A percentile compares a stretch with the other conserved stretches of the same genome.
These are phyloP conservation scores for Aspergillus floridensis DNA, from an alignment of 2,329 filamentous ascomycete species.

Conservation along the genomic window DNA sequence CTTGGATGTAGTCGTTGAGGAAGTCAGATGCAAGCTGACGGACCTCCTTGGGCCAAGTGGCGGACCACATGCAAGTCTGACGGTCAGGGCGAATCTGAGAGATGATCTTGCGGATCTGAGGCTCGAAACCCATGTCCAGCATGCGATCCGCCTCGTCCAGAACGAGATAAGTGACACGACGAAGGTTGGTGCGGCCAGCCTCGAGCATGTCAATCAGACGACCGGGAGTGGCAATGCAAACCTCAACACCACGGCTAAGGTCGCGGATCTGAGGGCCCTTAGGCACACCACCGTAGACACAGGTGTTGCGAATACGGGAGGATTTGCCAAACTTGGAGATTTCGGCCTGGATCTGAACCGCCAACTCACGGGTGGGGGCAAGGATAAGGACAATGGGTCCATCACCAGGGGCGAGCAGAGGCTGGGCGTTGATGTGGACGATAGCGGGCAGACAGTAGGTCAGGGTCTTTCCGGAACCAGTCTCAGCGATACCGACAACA, in stretches of 20 bases:
- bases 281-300: slow-evolving; percentile 97
- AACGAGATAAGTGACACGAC: slow-evolving; percentile 95
- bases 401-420: slow-evolving; percentile 89
- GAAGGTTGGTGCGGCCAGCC: slow-evolving; percentile 95
- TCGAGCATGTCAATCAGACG: slow-evolving; percentile 99
- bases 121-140: slow-evolving; percentile 99
- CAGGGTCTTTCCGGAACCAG: slow-evolving; percentile 97
- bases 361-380: slow-evolving; percentile 93
- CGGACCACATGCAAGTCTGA: slow-evolving; percentile 99
- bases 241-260: slow-evolving; percentile 90
- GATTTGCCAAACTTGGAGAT: slow-evolving; percentile 99
- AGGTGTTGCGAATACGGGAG: slow-evolving; percentile 96
- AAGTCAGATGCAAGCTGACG: slow-evolving; percentile 87
- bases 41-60: slow-evolving; percentile 98
- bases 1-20: slow-evolving; percentile 94
- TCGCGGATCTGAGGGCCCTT: slow-evolving; percentile 97
- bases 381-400: slow-evolving; percentile 95
- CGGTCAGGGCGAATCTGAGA: slow-evolving; percentile 95
- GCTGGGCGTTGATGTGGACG: slow-evolving; percentile 99
- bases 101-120: slow-evolving; percentile 98
- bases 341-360: slow-evolving; percentile 97
- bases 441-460: slow-evolving; percentile 98
- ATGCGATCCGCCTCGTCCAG: slow-evolving; percentile 99
- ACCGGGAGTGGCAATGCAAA: slow-evolving; percentile 96
- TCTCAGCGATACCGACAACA: slow-evolving; percentile 98